phyloP scores from a whole-genome alignment of 2,329 filamentous ascomycete genomes.

The Raffaelea ambrosiae region DNA sequence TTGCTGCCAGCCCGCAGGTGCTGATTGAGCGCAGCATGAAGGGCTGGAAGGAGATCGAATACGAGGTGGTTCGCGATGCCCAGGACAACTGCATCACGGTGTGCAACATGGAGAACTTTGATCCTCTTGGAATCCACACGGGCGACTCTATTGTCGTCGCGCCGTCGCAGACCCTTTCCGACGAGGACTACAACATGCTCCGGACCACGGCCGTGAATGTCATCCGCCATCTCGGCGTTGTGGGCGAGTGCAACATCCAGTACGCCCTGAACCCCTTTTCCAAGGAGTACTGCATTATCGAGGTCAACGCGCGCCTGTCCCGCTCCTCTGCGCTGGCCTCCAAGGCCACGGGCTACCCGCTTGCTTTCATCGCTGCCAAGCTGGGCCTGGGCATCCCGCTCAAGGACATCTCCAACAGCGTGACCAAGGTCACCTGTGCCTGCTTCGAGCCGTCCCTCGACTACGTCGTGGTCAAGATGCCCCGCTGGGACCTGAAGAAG shows the following conservation, averaged over 20 bases:
- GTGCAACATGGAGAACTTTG: slow-evolving; percentile 99
- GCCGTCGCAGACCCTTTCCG: slow-evolving; percentile 90
- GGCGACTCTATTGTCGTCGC: slow-evolving; percentile 98
- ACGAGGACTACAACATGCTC: slow-evolving; percentile 99
- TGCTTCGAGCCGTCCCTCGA: slow-evolving; percentile 98
- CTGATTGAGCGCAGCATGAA: slow-evolving; percentile 98
- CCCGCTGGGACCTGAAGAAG: slow-evolving; percentile 97
- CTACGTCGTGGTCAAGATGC: slow-evolving; percentile 98
- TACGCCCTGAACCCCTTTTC: slow-evolving; percentile 95
- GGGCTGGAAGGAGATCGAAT: slow-evolving; percentile 99
- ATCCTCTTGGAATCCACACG: slow-evolving; percentile 94
- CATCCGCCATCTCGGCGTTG: slow-evolving; percentile 91
- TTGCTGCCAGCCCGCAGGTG: slow-evolving; percentile 90
- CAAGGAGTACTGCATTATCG: slow-evolving; percentile 96
- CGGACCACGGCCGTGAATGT: slow-evolving; percentile 95
- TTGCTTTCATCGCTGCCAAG: slow-evolving; percentile 96
- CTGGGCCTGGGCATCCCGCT: slow-evolving; percentile 88
- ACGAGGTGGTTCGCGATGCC: slow-evolving; percentile 92
- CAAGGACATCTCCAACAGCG: slow-evolving; percentile 93
- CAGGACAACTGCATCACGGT: slow-evolving; percentile 99
- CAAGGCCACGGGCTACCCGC: slow-evolving; percentile 91
- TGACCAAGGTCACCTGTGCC: slow-evolving; percentile 90
- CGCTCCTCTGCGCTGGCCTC: slow-evolving; percentile 92
- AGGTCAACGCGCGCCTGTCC: slow-evolving; percentile 94
- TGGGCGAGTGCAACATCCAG: slow-evolving; percentile 98